Evolutionary conservation across 179 eudicot genomes (phyloP).

Genomic region (Heliamphora pulchella): DNA sequence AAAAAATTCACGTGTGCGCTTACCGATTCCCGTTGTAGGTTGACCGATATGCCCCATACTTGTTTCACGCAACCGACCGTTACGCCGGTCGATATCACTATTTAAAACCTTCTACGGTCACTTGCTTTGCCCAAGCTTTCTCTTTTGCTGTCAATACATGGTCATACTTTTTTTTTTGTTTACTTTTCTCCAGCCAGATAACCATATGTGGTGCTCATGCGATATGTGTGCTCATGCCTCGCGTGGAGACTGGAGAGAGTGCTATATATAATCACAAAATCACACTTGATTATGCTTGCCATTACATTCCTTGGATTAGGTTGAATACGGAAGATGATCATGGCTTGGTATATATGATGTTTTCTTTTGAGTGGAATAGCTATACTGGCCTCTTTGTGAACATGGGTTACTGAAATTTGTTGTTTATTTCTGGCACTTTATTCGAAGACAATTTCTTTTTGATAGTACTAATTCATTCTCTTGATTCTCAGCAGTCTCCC

Average conservation of each 20-base stretch:
- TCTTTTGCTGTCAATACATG: not conserved
- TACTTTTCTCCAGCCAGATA: too few species aligned
- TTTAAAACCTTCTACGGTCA: too few species aligned
- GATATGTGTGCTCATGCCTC: not conserved
- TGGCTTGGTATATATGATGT: not conserved
- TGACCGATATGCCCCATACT: too few species aligned
- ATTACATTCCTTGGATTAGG: not conserved
- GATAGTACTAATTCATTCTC: too few species aligned
- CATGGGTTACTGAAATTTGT: not conserved
- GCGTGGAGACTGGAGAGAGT: not conserved
- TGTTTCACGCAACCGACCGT: too few species aligned
- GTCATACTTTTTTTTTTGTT: not conserved
- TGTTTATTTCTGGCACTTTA: too few species aligned
- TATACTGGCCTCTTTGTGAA: not conserved
- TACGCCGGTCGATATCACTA: too few species aligned
- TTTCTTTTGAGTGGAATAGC: not conserved
- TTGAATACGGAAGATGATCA: not conserved
- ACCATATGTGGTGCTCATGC: not conserved
- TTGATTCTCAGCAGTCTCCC: too few species aligned
- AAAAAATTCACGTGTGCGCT: too few species aligned
- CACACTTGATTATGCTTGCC: not conserved
- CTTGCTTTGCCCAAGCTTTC: not conserved
- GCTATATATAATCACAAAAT: too few species aligned
- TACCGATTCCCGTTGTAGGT: too few species aligned
- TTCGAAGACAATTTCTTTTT: too few species aligned